These are phyloP conservation scores for Wickerhamomyces strasburgensis DNA, from an alignment of 805 yeast genomes.

Conservation along the genomic window DNA sequence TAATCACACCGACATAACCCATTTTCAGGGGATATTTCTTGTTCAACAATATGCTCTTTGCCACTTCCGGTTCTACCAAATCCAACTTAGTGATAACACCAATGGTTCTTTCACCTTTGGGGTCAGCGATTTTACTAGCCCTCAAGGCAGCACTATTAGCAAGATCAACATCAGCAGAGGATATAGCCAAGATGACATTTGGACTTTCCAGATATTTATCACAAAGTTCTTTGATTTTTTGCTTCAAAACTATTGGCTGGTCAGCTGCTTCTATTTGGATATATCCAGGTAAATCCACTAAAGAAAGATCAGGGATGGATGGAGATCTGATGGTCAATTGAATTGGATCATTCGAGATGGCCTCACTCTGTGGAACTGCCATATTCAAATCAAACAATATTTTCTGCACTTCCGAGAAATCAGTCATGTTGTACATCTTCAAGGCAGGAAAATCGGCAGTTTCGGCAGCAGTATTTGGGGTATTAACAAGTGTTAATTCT, in stretches of 20 bases:
- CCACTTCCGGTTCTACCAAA: slow-evolving; percentile 73
- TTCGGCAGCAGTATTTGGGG: slow-evolving; percentile 77
- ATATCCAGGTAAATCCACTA: slow-evolving; percentile 96
- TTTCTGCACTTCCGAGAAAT: slow-evolving; percentile 83
- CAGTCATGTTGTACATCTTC: slow-evolving; percentile 74
- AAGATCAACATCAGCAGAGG: slow-evolving; percentile 96
- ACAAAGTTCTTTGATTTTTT: slow-evolving; percentile 74
- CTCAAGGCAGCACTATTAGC: slow-evolving; percentile 94
- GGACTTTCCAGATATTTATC: slow-evolving; percentile 85
- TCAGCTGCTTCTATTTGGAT: slow-evolving; percentile 96
- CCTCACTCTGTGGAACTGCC: slow-evolving; percentile 84
- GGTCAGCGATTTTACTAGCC: slow-evolving; percentile 87
- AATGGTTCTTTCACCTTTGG: slow-evolving; percentile 90
- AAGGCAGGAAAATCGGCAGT: slow-evolving; percentile 92
- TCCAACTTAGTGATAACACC: slow-evolving; percentile 96
- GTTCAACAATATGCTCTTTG: slow-evolving; percentile 64
- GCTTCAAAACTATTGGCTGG: slow-evolving; percentile 82
- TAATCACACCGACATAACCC: slow-evolving; percentile 99
- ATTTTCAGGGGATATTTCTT: slow-evolving; percentile 83
- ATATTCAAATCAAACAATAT: slow-evolving; percentile 83
- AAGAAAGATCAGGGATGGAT: slow-evolving; percentile 81
- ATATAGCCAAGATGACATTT: slow-evolving; percentile 89
- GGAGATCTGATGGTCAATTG: slow-evolving; percentile 90
- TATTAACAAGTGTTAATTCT: slow-evolving; percentile 85
- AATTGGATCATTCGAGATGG: slow-evolving; percentile 90